These are phyloP conservation scores for Singerocomus rubriflavus DNA, from an alignment of 1,284 basidiomycete species.

Conservation along the genomic window DNA sequence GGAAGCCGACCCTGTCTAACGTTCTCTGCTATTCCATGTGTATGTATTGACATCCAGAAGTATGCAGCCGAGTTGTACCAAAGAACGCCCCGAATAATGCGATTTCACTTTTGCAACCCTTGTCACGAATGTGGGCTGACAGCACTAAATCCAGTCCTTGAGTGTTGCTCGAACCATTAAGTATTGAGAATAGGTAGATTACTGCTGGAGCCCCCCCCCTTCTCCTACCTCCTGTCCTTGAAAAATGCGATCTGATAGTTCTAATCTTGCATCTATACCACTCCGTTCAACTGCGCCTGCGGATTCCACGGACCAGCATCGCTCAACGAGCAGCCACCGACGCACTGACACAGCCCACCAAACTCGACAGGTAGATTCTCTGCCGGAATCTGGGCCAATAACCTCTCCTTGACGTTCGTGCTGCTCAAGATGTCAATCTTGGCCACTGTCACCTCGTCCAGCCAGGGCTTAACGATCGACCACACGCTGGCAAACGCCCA, in stretches of 20 bases:
- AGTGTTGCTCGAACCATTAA: constrained; percentile 28
- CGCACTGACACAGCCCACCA: constrained; percentile 81
- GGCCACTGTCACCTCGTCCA: constrained; percentile 91
- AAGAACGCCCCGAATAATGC: background rate
- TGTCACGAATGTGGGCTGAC: background rate
- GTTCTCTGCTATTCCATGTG: background rate
- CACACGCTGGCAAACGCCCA: constrained; percentile 92
- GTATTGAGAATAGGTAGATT: constrained; percentile 32
- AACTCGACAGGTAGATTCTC: constrained; percentile 85
- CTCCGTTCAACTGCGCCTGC: constrained; percentile 9
- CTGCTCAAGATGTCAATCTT: constrained; percentile 87
- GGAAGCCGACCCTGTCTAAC: constrained; percentile 10
- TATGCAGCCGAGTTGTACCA: too few relatives aligned
- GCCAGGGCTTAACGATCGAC: constrained; percentile 88
- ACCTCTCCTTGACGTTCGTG: constrained; percentile 59
- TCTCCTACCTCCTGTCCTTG: too few relatives aligned
- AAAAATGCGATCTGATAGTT: background rate
- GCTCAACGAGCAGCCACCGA: constrained; percentile 81
- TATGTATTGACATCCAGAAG: too few relatives aligned
- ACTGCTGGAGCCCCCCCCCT: constrained; percentile 13
- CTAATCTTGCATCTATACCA: constrained; percentile 15
- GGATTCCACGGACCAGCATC: constrained; percentile 94
- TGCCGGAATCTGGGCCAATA: constrained; percentile 77
- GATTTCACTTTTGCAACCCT: background rate
- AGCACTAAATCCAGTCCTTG: constrained; percentile 7